Evolutionary conservation across 2,329 filamentous ascomycete genomes (phyloP), one percentile per base, ranked within the genome.

Genomic region (Diaporthe sp.): DNA sequence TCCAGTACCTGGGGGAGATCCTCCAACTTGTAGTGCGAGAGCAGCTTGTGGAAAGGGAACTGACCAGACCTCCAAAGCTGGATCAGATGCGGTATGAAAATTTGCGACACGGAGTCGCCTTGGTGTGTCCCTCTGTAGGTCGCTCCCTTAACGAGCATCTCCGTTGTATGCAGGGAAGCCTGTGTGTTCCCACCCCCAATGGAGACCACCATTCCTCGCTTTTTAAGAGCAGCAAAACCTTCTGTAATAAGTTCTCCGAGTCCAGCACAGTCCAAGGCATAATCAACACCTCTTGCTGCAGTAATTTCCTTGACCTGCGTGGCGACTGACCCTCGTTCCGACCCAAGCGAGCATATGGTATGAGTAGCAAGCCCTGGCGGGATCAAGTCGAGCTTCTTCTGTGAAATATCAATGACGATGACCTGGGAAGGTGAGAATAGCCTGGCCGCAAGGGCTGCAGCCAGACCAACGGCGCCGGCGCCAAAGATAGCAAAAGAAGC

Each of bases 41-140:
- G n/a, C 31, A 73, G 22, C 28, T 34, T 34, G 47, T 73, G 65
- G 17, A 76, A 68, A 13, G 65, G 72, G 44, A 74, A 76, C 31
- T 20, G 39, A 1, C 72, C 75, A 22, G 68, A 31, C n/a, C 51
- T 74, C 42, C 72, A 76, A 37, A 76, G 53, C 31, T 53, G 57
- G 37, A 74, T 42, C 22, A 76, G 22, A n/a, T 67, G 49, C 2
- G 75, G 75, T 47, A 76, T 76, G 39, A 76, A 74, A 10, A 28
- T 53, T 4, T 61, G 31, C 10, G 75, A 53, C 3, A 75, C 75
- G 9, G 72, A 58, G 42, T 76, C 75, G 1, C 75, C 75, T 42
- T 76, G 75, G 39, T 76, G 75, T 22, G 75, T 76, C 2, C 75
- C 75, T 31, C 72, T 61, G 10, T 76, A 73, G 58, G 20, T 49